Evolutionary conservation across 2,329 filamentous ascomycete genomes (phyloP).

Genomic region (Ophiostoma angusticollis): DNA sequence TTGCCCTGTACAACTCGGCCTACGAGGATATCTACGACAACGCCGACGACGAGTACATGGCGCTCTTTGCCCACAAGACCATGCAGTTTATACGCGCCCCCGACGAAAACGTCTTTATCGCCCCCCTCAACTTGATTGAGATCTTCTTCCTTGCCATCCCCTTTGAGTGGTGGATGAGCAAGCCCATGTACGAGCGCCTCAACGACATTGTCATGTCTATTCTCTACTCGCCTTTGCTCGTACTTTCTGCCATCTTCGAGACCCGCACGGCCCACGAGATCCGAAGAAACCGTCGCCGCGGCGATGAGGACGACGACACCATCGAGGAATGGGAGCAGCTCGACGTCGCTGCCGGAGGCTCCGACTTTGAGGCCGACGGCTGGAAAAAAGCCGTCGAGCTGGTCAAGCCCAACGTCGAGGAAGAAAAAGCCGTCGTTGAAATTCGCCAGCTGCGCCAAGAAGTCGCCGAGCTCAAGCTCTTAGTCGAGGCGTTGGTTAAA

Average conservation of each 20-base stretch:
- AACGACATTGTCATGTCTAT: slow-evolving; percentile 62
- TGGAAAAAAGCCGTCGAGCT: slow-evolving; percentile 70
- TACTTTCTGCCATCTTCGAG: slow-evolving; percentile 66
- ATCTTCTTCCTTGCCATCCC: slow-evolving; percentile 65
- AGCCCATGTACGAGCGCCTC: slow-evolving; percentile 57
- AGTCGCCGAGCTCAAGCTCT: slow-evolving; percentile 40
- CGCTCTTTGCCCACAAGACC: slow-evolving; percentile 84
- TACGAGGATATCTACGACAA: slow-evolving; percentile 93
- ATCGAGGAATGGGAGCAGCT: slow-evolving; percentile 91
- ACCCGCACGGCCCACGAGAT: slow-evolving; percentile 53
- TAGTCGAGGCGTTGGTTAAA: slow-evolving; percentile 22
- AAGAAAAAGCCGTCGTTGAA: slow-evolving; percentile 64
- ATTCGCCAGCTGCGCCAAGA: slow-evolving; percentile 45
- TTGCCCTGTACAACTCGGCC: slow-evolving; percentile 91
- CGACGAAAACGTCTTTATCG: slow-evolving; percentile 96
- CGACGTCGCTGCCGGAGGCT: slow-evolving; percentile 52
- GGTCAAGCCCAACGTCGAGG: slow-evolving; percentile 71
- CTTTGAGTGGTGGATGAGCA: slow-evolving; percentile 93
- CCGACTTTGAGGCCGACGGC: slow-evolving; percentile 72
- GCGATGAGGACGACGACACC: slow-evolving; percentile 81
- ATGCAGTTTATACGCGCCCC: slow-evolving; percentile 94
- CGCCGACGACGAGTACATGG: slow-evolving; percentile 89
- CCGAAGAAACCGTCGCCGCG: slow-evolving; percentile 57
- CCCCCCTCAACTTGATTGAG: slow-evolving; percentile 89
- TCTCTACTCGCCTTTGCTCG: slow-evolving; percentile 71